phyloP scores from a whole-genome alignment of 768 basidiomycete genomes.

The Mycena rosella region DNA sequence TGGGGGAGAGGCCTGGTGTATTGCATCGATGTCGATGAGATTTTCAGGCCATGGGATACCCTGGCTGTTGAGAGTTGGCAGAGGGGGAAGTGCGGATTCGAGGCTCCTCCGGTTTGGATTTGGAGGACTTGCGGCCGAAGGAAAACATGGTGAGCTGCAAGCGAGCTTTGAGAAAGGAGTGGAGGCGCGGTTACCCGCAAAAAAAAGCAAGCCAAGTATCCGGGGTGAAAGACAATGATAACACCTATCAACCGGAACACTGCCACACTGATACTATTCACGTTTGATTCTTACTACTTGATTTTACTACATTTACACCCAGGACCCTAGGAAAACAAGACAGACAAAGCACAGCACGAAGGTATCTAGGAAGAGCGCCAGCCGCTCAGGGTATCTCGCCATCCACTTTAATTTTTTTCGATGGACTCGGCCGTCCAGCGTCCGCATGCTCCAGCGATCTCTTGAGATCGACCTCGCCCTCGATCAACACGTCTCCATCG shows the following conservation, averaged over 20 bases:
- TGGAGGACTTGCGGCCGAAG: slow-evolving; percentile 78
- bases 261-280: no score
- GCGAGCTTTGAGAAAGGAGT: slow-evolving; percentile 31
- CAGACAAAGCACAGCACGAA: slow-evolving; percentile 22
- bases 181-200: not conserved
- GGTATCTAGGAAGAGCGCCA: slow-evolving; percentile 44
- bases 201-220: slow-evolving; percentile 35
- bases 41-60: slow-evolving; percentile 90
- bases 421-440: slow-evolving; percentile 55
- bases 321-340: slow-evolving; percentile 32
- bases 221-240: no score
- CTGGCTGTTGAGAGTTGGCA: slow-evolving; percentile 80
- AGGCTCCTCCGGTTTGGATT: slow-evolving; percentile 58
- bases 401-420: slow-evolving; percentile 83
- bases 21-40: slow-evolving; percentile 79
- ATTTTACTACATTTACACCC: slow-evolving; percentile 28
- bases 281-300: not conserved
- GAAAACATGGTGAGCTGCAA: slow-evolving; percentile 78
- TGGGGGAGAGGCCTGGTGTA: slow-evolving; percentile 62
- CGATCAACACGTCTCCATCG: slow-evolving; percentile 56
- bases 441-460: slow-evolving; percentile 69
- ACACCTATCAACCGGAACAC: no score
- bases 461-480: slow-evolving; percentile 71
- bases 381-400: slow-evolving; percentile 66
- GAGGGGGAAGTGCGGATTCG: slow-evolving; percentile 80